Percentiles rank a stretch among this genome's conserved stretches.
phyloP scores from a whole-genome alignment of 768 basidiomycete species.

The Amanita subjunquillea region DNA sequence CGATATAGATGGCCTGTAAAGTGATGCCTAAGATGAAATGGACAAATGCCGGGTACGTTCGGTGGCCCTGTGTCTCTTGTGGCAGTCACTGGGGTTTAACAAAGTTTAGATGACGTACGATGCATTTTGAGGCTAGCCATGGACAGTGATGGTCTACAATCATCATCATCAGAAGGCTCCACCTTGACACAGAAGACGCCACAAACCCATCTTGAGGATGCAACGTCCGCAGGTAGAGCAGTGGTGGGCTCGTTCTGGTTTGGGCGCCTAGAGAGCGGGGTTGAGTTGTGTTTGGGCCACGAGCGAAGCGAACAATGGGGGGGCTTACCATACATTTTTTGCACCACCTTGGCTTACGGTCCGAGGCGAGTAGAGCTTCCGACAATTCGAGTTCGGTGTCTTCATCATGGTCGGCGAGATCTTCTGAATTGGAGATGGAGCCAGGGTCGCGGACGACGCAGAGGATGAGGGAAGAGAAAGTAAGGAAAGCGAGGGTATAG shows the following conservation, averaged over 20 bases:
- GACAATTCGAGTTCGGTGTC: constrained; percentile 33
- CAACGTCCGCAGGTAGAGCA: constrained; percentile 68
- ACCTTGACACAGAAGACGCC: not conserved
- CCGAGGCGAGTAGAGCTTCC: constrained; percentile 47
- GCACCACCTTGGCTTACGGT: constrained; percentile 59
- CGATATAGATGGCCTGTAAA: constrained; percentile 52
- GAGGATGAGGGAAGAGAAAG: constrained; percentile 63
- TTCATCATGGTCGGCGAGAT: constrained; percentile 13
- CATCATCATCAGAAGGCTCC: constrained; percentile 6
- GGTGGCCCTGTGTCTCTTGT: constrained; percentile 46
- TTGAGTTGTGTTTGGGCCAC: not conserved
- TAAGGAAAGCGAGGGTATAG: constrained; percentile 59
- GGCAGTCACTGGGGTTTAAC: not conserved
- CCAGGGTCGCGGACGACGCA: constrained; percentile 72
- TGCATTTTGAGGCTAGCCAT: constrained; percentile 70
- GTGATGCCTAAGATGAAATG: constrained; percentile 64
- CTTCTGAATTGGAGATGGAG: constrained; percentile 25
- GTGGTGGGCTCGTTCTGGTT: constrained; percentile 75
- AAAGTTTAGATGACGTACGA: constrained; percentile 33
- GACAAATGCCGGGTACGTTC: constrained; percentile 77
- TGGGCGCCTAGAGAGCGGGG: constrained; percentile 36
- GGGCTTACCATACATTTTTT: constrained; percentile 54
- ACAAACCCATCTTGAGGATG: constrained; percentile 77
- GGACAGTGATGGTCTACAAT: constrained; percentile 75
- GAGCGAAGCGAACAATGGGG: not conserved